Evolutionary conservation across 1,139 yeast species (phyloP).

Genomic region (Debaryomyces singareniensis): DNA sequence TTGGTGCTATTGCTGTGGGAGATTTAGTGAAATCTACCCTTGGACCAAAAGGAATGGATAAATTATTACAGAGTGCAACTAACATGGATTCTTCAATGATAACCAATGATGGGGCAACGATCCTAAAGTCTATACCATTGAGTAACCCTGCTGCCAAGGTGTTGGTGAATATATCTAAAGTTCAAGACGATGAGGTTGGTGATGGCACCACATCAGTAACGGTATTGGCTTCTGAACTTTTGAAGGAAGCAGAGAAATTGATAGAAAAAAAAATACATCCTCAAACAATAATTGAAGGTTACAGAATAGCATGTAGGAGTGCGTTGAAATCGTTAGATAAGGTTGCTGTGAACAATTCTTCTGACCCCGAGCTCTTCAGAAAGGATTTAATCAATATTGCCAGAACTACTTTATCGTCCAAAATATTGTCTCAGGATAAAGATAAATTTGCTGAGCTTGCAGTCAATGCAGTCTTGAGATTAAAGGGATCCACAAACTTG

Average conservation of each 20-base stretch:
- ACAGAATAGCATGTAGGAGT: constrained; percentile 76
- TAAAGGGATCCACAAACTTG: constrained; percentile 90
- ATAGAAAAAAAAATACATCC: constrained; percentile 95
- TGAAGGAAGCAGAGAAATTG: constrained; percentile 91
- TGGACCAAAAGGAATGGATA: constrained; percentile 99
- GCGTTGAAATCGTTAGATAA: constrained; percentile 77
- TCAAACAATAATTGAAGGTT: constrained; percentile 95
- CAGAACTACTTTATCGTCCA: constrained; percentile 87
- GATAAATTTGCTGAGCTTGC: constrained; percentile 84
- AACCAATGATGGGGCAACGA: constrained; percentile 98
- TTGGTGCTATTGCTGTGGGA: constrained; percentile 98
- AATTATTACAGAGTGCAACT: constrained; percentile 80
- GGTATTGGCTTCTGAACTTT: constrained; percentile 82
- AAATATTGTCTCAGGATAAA: constrained; percentile 91
- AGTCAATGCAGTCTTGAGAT: constrained; percentile 87
- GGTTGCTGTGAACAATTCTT: constrained; percentile 70
- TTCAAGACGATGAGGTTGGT: constrained; percentile 98
- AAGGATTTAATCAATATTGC: constrained; percentile 82
- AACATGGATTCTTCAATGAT: constrained; percentile 68
- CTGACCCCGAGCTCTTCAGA: constrained; percentile 57
- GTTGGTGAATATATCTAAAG: constrained; percentile 89
- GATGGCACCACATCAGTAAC: constrained; percentile 99
- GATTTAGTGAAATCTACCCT: constrained; percentile 92
- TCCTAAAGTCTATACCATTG: constrained; percentile 85
- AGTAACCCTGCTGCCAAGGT: constrained; percentile 99